Evolutionary conservation across 164 flowering plant genomes (phyloP).

Genomic region (Stephania cephalantha): DNA sequence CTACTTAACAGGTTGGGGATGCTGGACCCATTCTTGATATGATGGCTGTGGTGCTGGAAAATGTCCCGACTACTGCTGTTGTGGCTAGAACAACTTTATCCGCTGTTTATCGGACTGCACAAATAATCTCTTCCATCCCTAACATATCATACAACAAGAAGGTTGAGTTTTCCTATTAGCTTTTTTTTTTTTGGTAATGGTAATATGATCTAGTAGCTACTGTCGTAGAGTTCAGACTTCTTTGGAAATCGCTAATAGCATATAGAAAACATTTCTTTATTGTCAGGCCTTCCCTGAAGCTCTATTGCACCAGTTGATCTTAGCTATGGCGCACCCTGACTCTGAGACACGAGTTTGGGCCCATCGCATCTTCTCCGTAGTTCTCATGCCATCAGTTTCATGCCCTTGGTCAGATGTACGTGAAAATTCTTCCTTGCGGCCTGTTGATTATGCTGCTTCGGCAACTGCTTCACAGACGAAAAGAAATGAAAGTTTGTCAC

Average conservation of each 20-base stretch:
- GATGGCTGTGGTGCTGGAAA: conserved; percentile 76
- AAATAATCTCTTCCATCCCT: conserved; percentile 54
- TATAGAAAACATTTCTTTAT: conserved; percentile 10
- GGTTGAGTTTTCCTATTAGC: conserved; percentile 31
- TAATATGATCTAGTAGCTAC: neutral
- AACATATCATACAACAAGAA: conserved; percentile 59
- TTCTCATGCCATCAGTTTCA: conserved; percentile 60
- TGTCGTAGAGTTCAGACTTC: neutral
- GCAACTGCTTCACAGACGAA: conserved; percentile 17
- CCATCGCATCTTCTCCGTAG: conserved; percentile 55
- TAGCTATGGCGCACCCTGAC: conserved; percentile 82
- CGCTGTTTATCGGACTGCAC: conserved; percentile 59
- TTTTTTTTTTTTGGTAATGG: neutral
- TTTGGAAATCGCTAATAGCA: neutral
- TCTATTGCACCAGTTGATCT: conserved; percentile 73
- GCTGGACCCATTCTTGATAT: conserved; percentile 82
- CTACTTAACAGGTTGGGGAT: conserved; percentile 67
- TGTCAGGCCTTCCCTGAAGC: conserved; percentile 90
- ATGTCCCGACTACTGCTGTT: conserved; percentile 36
- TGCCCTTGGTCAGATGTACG: conserved; percentile 30
- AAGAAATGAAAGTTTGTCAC: conserved; percentile 23
- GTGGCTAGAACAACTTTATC: conserved; percentile 59
- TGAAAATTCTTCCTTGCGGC: conserved; percentile 20
- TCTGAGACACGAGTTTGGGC: conserved; percentile 73
- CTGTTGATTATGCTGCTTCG: conserved; percentile 20